A percentile compares a stretch with the other conserved stretches of the same genome.
Evolutionary conservation across 129 eudicot species (phyloP).

Genomic region (Ambrosia artemisiifolia): DNA sequence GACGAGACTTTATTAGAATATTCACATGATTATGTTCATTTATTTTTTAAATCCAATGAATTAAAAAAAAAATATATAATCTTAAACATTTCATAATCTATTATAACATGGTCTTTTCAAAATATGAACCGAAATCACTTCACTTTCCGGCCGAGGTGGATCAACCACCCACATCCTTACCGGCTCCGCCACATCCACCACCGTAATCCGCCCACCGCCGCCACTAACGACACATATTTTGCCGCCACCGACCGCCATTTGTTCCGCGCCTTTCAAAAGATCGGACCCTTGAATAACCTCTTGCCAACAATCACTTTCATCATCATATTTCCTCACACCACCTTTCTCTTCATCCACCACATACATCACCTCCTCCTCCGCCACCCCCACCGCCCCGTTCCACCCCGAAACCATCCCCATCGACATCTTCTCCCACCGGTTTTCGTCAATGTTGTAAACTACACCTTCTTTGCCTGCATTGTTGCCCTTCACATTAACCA

Average conservation of each 20-base stretch:
- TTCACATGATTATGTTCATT: neutral
- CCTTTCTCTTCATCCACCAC: constrained; percentile 60
- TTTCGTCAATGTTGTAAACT: constrained; percentile 33
- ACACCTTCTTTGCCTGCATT: constrained; percentile 48
- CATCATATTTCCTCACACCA: constrained; percentile 42
- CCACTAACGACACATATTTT: constrained; percentile 50
- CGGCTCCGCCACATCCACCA: constrained; percentile 55
- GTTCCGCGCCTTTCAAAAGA: constrained; percentile 46
- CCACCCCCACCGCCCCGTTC: constrained; percentile 55
- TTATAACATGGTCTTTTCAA: constrained; percentile 46
- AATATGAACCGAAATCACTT: constrained; percentile 56
- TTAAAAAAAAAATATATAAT: neutral
- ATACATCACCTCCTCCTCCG: constrained; percentile 45
- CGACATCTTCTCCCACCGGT: constrained; percentile 63
- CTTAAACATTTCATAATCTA: constrained; percentile 1
- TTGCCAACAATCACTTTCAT: constrained; percentile 49
- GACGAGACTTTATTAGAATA: constrained; percentile 13
- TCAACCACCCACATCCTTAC: constrained; percentile 41
- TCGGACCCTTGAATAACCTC: constrained; percentile 40
- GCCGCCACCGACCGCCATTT: constrained; percentile 52
- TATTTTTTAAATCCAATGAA: neutral
- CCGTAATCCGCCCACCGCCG: constrained; percentile 38
- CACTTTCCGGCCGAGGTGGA: constrained; percentile 47
- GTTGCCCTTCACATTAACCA: constrained; percentile 64
- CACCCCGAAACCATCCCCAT: constrained; percentile 65